These are phyloP conservation scores for Umbelopsis ramanniana DNA, from an alignment of 192 early-diverging fungal genomes.

Conservation along the genomic window DNA sequence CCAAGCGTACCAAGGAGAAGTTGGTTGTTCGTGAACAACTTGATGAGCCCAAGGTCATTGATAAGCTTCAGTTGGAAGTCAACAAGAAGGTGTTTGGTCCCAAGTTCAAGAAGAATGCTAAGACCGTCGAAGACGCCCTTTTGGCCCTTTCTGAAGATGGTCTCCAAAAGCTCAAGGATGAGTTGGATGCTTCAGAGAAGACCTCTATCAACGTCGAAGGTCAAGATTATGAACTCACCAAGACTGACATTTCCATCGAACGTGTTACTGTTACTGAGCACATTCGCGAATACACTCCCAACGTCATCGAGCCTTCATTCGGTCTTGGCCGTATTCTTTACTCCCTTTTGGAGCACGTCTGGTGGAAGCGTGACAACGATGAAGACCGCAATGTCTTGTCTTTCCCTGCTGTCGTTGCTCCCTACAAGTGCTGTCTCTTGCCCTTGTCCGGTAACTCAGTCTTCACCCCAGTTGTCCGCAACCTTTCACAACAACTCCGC, in stretches of 20 bases:
- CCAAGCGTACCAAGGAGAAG: constrained; percentile 88
- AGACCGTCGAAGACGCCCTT: constrained; percentile 83
- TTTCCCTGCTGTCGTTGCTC: constrained; percentile 91
- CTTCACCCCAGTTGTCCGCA: constrained; percentile 72
- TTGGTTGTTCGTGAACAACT: constrained; percentile 91
- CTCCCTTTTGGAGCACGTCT: constrained; percentile 94
- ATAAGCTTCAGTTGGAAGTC: constrained; percentile 82
- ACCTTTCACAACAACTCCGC: constrained; percentile 74
- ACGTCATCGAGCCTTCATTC: constrained; percentile 99
- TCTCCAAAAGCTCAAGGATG: constrained; percentile 63
- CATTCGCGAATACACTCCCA: constrained; percentile 95
- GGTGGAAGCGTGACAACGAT: constrained; percentile 87
- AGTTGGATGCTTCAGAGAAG: constrained; percentile 53
- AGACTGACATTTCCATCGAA: constrained; percentile 40
- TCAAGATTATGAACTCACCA: constrained; percentile 64
- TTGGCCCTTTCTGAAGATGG: constrained; percentile 54
- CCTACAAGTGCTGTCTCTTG: constrained; percentile 92
- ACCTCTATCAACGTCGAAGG: constrained; percentile 65
- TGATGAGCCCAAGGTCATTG: constrained; percentile 76
- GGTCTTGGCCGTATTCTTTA: constrained; percentile 98
- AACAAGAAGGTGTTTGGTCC: constrained; percentile 96
- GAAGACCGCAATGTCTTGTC: constrained; percentile 89
- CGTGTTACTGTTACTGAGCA: constrained; percentile 47
- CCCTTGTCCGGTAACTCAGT: constrained; percentile 83
- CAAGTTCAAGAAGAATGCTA: constrained; percentile 89